Conservation (phyloP, 768 basidiomycete species). For the Collybia nuda region DNA sequence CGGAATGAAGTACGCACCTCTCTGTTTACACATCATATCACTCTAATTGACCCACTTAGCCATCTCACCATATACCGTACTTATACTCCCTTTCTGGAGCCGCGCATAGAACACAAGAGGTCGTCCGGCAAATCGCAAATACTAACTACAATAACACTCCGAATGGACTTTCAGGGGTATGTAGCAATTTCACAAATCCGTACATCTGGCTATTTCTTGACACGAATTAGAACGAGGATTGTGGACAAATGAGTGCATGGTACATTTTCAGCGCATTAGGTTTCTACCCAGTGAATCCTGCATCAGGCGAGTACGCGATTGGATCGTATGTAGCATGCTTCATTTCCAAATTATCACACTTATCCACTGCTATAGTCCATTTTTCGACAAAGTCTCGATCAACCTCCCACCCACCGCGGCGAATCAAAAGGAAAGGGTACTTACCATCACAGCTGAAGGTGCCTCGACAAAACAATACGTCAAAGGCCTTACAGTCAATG, state of each 20-base stretch:
- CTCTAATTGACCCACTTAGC: constrained; percentile 34
- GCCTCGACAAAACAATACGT: constrained; percentile 63
- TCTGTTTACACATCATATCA: neutral
- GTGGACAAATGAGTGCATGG: constrained; percentile 91
- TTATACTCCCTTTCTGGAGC: constrained; percentile 74
- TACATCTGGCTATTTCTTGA: neutral
- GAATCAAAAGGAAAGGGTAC: constrained; percentile 16
- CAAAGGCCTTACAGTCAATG: constrained; percentile 58
- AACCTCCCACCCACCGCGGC: constrained; percentile 41
- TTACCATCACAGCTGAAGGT: constrained; percentile 57
- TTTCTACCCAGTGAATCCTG: constrained; percentile 85
- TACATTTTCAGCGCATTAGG: constrained; percentile 81
- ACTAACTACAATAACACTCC: constrained; percentile 67
- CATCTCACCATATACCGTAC: constrained; percentile 86
- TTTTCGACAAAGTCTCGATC: constrained; percentile 54
- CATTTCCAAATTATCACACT: neutral
- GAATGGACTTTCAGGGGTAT: constrained; percentile 70
- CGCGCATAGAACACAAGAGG: constrained; percentile 67
- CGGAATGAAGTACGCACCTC: constrained; percentile 62
- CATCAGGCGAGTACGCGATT: constrained; percentile 71
- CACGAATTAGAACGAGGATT: constrained; percentile 75
- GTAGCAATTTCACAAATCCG: constrained; percentile 13
- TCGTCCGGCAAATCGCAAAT: constrained; percentile 63
- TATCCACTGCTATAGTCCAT: constrained; percentile 30
- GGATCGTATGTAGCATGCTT: constrained; percentile 52